These are phyloP conservation scores for Davidsoniella virescens DNA, from an alignment of 2,329 filamentous ascomycete species.

Conservation along the genomic window DNA sequence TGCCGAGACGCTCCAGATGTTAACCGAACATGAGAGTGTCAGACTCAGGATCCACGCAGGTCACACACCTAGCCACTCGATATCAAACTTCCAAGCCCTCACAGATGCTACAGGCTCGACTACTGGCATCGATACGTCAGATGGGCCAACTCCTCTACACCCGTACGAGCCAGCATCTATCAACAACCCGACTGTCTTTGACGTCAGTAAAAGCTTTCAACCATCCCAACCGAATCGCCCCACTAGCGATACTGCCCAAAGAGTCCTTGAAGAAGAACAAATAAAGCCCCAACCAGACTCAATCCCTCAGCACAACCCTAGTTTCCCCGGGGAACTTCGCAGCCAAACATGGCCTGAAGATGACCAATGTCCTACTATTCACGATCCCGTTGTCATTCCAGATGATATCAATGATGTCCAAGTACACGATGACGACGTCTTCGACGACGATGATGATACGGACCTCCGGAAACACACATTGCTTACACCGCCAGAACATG, in stretches of 20 bases:
- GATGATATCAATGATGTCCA: no score
- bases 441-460: conserved; percentile 9
- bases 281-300: no score
- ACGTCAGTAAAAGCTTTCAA: neutral
- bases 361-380: no score
- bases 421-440: no score
- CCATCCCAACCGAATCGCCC: no score
- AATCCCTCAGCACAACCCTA: no score
- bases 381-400: no score
- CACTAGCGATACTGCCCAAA: no score
- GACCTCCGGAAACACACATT: neutral
- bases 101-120: conserved; percentile 14
- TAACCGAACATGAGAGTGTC: conserved; percentile 31
- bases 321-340: no score
- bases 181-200: neutral
- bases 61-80: conserved; percentile 44
- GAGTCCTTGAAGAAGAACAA: no score
- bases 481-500: conserved; percentile 26
- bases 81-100: conserved; percentile 31
- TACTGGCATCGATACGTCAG: conserved; percentile 4
- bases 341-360: no score
- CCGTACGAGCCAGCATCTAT: conserved; percentile 12
- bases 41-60: conserved; percentile 46
- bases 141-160: conserved; percentile 10
- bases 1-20: conserved; percentile 28